Evolutionary conservation across 805 yeast species (phyloP).

Genomic region (Nakazawaea molendinolei): DNA sequence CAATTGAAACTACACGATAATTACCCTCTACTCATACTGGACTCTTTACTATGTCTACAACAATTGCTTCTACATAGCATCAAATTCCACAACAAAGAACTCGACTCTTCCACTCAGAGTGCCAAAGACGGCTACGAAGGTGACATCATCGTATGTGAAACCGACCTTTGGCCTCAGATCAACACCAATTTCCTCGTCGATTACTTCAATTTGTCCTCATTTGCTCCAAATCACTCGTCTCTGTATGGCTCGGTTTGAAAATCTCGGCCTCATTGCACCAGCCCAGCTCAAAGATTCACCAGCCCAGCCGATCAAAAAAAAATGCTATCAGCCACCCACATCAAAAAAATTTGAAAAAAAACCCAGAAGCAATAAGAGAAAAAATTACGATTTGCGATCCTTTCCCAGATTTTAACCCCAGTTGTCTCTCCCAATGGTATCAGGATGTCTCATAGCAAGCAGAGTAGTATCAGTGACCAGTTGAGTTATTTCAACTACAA

Average conservation of each 20-base stretch:
- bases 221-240: too few relatives aligned
- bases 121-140: slow-evolving; percentile 16
- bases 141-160: slow-evolving; percentile 12
- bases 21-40: slow-evolving; percentile 16
- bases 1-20: slow-evolving; percentile 14
- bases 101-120: not conserved
- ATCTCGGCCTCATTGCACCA: too few relatives aligned
- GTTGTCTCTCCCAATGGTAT: too few relatives aligned
- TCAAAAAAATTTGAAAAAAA: not conserved
- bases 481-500: slow-evolving; percentile 10
- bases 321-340: too few relatives aligned
- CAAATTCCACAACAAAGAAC: slow-evolving; percentile 11
- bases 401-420: not conserved
- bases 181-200: not conserved
- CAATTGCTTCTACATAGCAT: slow-evolving; percentile 16
- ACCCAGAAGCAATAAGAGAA: not conserved
- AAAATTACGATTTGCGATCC: not conserved
- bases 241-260: too few relatives aligned
- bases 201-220: too few relatives aligned
- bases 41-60: slow-evolving; percentile 15
- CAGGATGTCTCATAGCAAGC: slow-evolving; percentile 6
- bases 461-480: slow-evolving; percentile 7
- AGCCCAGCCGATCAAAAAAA: too few relatives aligned
- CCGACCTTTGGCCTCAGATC: slow-evolving; percentile 15
- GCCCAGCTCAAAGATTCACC: too few relatives aligned